Percentiles rank a stretch among this genome's conserved stretches.
Evolutionary conservation across 345 rosid species (phyloP).

Genomic region (Fremontodendron californicum): DNA sequence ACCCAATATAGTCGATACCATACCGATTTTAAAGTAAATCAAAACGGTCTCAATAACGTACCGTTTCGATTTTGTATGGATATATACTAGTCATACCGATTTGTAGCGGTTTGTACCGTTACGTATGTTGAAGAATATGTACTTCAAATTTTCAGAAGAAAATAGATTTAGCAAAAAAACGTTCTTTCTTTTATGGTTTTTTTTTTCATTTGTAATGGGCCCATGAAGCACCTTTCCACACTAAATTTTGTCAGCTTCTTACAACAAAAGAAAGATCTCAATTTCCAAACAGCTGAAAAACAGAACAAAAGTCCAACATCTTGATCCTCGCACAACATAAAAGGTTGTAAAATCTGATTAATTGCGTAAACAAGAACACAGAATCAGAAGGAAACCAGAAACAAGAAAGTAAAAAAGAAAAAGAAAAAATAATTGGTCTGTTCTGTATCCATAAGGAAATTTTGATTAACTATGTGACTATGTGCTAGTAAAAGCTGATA

Average conservation of each 20-base stretch:
- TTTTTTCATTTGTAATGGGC: background rate
- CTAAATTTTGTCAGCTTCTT: background rate
- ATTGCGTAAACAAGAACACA: background rate
- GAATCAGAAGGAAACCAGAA: background rate
- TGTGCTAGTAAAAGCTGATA: constrained; percentile 3
- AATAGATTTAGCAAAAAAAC: background rate
- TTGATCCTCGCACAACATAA: background rate
- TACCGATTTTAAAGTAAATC: too few species aligned
- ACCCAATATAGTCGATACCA: too few species aligned
- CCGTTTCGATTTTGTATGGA: too few species aligned
- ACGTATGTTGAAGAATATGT: too few species aligned
- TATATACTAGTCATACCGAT: too few species aligned
- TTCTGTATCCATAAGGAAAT: background rate
- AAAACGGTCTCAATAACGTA: too few species aligned
- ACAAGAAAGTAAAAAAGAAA: background rate
- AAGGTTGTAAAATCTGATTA: background rate
- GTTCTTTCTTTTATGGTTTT: background rate
- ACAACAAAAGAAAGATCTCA: background rate
- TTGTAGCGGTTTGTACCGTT: too few species aligned
- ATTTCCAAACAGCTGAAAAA: background rate
- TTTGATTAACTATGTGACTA: background rate
- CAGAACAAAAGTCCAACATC: background rate
- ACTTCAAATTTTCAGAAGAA: too few species aligned
- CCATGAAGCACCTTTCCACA: background rate
- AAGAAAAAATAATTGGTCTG: background rate